Evolutionary conservation across 129 eudicot species (phyloP).

Genomic region (Smallanthus sonchifolius): DNA sequence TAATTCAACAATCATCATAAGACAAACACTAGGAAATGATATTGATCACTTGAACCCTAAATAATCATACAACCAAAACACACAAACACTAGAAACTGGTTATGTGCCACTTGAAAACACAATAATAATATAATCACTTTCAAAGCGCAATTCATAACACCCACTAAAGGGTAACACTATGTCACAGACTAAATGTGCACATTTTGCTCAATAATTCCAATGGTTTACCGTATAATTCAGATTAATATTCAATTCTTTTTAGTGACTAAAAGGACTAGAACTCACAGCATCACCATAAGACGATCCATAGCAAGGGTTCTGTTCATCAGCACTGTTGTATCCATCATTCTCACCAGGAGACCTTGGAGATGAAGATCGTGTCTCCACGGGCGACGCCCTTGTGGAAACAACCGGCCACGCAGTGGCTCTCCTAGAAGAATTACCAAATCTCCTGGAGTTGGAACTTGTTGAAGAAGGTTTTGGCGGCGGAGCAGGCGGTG

Average conservation of each 20-base stretch:
- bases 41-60: not conserved
- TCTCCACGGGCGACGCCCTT: constrained; percentile 63
- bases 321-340: constrained; percentile 98
- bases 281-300: constrained; percentile 80
- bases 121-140: not conserved
- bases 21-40: not conserved
- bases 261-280: constrained; percentile 3
- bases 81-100: not conserved
- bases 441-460: constrained; percentile 42
- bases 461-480: constrained; percentile 46
- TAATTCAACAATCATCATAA: not conserved
- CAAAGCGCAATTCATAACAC: not conserved
- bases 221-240: not conserved
- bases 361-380: constrained; percentile 80
- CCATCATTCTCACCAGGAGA: constrained; percentile 87
- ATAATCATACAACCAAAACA: not conserved
- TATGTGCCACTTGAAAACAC: not conserved
- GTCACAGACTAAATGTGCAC: not conserved
- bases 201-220: not conserved
- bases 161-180: not conserved
- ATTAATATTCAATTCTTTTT: too few relatives aligned
- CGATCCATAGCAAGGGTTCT: constrained; percentile 57
- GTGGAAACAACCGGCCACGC: constrained; percentile 65
- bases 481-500: constrained; percentile 96
- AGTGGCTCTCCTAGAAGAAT: constrained; percentile 57